phyloP scores from a whole-genome alignment of 129 eudicot genomes.

The Lactuca saligna region DNA sequence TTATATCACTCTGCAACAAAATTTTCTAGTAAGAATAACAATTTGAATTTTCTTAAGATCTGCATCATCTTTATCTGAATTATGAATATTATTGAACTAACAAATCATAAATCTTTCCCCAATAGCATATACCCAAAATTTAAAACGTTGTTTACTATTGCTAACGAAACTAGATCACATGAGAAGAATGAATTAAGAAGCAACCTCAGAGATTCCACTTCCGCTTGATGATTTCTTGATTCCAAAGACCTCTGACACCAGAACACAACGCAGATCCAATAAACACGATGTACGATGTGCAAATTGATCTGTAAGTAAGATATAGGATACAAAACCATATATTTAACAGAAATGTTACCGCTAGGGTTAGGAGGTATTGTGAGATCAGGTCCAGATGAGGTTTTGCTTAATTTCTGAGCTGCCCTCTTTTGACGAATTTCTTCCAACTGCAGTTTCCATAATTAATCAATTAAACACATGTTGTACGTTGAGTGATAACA shows the following conservation, averaged over 20 bases:
- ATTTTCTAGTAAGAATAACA: constrained; percentile 2
- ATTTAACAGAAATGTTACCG: constrained; percentile 27
- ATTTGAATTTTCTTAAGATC: neutral
- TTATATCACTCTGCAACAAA: constrained; percentile 74
- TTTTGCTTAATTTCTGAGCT: constrained; percentile 75
- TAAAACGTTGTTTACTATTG: neutral
- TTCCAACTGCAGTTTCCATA: constrained; percentile 49
- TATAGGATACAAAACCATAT: neutral
- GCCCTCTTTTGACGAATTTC: constrained; percentile 95
- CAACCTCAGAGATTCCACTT: constrained; percentile 72
- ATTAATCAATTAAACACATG: neutral
- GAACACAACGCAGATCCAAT: constrained; percentile 2
- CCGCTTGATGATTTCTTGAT: constrained; percentile 70
- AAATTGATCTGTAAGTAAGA: neutral
- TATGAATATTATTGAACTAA: neutral
- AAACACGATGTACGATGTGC: constrained; percentile 3
- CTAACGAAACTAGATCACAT: constrained; percentile 11
- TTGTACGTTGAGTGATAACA: neutral
- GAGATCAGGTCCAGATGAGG: constrained; percentile 88
- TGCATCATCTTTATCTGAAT: neutral
- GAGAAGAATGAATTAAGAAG: neutral
- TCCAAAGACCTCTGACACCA: constrained; percentile 47
- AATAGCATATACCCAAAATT: neutral
- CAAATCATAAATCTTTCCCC: neutral
- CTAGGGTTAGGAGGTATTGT: constrained; percentile 50